phyloP scores from a whole-genome alignment of 768 basidiomycete species.

The Hygrocybe coccinea region DNA sequence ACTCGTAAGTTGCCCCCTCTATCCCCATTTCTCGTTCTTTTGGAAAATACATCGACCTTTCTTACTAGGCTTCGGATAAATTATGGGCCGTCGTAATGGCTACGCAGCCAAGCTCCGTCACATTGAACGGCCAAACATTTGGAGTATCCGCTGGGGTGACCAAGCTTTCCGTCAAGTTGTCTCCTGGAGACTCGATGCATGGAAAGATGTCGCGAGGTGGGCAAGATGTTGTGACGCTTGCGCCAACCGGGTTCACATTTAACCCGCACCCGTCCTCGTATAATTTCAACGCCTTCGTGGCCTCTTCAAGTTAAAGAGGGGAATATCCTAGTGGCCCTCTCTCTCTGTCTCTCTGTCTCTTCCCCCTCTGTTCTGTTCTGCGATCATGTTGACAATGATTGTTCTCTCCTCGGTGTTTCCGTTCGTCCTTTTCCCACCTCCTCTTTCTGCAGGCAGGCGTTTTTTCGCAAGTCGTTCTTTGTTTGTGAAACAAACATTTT shows the following conservation, averaged over 20 bases:
- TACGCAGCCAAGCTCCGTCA: slow-evolving; percentile 51
- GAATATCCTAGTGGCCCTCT: too few species aligned
- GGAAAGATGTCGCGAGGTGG: slow-evolving; percentile 47
- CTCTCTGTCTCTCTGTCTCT: too few species aligned
- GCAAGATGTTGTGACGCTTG: slow-evolving; percentile 42
- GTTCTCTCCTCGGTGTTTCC: too few species aligned
- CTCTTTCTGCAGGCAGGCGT: too few species aligned
- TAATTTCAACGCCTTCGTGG: slow-evolving; percentile 73
- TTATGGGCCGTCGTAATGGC: slow-evolving; percentile 69
- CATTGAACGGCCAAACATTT: slow-evolving; percentile 44
- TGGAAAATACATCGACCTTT: slow-evolving; percentile 7
- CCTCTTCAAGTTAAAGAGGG: slow-evolving; percentile 14
- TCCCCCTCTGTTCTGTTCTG: too few species aligned
- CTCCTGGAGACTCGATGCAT: slow-evolving; percentile 47
- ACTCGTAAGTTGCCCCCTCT: slow-evolving; percentile 13
- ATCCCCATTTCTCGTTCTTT: slow-evolving; percentile 13
- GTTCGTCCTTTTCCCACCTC: too few species aligned
- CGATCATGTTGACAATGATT: too few species aligned
- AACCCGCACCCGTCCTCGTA: slow-evolving; percentile 50
- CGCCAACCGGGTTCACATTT: slow-evolving; percentile 50
- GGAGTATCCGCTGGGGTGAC: slow-evolving; percentile 52
- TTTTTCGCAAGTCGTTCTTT: too few species aligned
- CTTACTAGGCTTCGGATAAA: slow-evolving; percentile 50
- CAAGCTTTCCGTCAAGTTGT: slow-evolving; percentile 57
- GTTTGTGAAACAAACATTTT: too few species aligned